These are phyloP conservation scores for Lodderomyces theae DNA, from an alignment of 1,139 yeast genomes.

Conservation along the genomic window DNA sequence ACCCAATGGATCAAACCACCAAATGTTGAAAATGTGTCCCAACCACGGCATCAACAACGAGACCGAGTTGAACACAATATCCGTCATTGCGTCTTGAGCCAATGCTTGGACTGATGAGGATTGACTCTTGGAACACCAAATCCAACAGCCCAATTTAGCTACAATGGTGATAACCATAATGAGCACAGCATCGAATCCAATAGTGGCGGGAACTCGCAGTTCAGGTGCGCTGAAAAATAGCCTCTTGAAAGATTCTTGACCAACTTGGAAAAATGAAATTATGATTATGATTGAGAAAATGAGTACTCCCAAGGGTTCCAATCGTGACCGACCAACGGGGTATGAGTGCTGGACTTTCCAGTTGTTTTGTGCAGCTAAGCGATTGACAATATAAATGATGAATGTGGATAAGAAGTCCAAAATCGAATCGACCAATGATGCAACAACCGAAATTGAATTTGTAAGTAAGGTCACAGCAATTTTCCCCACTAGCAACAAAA, in stretches of 20 bases:
- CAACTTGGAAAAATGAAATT: conserved; percentile 70
- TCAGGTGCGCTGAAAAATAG: conserved; percentile 30
- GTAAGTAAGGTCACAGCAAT: conserved; percentile 60
- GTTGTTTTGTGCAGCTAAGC: conserved; percentile 54
- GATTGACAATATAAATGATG: conserved; percentile 64
- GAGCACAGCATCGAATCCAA: conserved; percentile 52
- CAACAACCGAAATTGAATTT: conserved; percentile 69
- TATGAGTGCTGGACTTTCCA: conserved; percentile 47
- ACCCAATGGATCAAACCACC: conserved; percentile 76
- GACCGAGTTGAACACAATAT: conserved; percentile 66
- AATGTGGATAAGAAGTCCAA: conserved; percentile 74
- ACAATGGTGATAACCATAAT: conserved; percentile 66
- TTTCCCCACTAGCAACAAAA: conserved; percentile 61
- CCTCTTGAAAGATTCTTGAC: conserved; percentile 54
- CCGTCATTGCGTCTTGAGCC: conserved; percentile 81
- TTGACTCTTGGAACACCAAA: conserved; percentile 61
- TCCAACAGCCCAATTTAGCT: conserved; percentile 58
- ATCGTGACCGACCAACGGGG: conserved; percentile 70
- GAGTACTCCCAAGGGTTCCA: conserved; percentile 77
- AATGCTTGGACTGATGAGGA: conserved; percentile 75
- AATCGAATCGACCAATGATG: conserved; percentile 74
- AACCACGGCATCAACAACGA: conserved; percentile 67
- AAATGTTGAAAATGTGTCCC: conserved; percentile 49
- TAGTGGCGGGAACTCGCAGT: conserved; percentile 38
- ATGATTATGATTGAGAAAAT: conserved; percentile 71